Evolutionary conservation across 2,329 filamentous ascomycete species (phyloP).

Genomic region (Ophiostoma quercus): DNA sequence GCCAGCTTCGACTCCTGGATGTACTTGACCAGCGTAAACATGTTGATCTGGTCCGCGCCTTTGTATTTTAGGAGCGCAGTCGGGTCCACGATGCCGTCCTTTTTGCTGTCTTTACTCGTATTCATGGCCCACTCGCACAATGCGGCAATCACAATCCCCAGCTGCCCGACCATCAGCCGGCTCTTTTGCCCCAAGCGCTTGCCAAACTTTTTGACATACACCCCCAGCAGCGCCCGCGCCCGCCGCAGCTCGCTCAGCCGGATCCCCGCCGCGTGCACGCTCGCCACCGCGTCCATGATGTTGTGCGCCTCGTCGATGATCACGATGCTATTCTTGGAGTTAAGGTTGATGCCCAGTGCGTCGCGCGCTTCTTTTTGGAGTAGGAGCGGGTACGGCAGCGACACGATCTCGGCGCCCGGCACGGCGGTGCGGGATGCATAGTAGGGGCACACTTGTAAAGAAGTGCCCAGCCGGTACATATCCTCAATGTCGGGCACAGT

Average conservation of each 20-base stretch:
- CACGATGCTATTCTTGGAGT: constrained; percentile 67
- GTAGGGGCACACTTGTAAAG: constrained; percentile 82
- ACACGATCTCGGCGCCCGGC: constrained; percentile 81
- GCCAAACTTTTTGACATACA: constrained; percentile 82
- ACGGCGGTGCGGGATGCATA: constrained; percentile 87
- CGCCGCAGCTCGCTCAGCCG: constrained; percentile 65
- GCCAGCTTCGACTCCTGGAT: constrained; percentile 88
- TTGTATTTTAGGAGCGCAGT: constrained; percentile 73
- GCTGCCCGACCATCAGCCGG: constrained; percentile 82
- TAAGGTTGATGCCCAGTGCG: constrained; percentile 77
- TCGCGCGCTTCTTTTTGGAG: constrained; percentile 83
- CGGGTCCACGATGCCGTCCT: constrained; percentile 58
- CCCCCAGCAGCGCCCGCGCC: constrained; percentile 68
- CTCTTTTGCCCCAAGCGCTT: constrained; percentile 87
- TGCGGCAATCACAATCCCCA: constrained; percentile 76
- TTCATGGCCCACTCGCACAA: constrained; percentile 62
- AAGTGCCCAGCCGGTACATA: constrained; percentile 68
- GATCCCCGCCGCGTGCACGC: constrained; percentile 76
- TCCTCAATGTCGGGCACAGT: constrained; percentile 92
- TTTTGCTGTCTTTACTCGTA: constrained; percentile 30
- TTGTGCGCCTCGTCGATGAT: constrained; percentile 98
- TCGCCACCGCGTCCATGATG: constrained; percentile 87
- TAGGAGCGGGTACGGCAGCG: constrained; percentile 84
- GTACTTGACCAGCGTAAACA: constrained; percentile 82
- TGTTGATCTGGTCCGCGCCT: constrained; percentile 89